Evolutionary conservation across 306 rosid species (phyloP).

Genomic region (Vigna nakashimae): DNA sequence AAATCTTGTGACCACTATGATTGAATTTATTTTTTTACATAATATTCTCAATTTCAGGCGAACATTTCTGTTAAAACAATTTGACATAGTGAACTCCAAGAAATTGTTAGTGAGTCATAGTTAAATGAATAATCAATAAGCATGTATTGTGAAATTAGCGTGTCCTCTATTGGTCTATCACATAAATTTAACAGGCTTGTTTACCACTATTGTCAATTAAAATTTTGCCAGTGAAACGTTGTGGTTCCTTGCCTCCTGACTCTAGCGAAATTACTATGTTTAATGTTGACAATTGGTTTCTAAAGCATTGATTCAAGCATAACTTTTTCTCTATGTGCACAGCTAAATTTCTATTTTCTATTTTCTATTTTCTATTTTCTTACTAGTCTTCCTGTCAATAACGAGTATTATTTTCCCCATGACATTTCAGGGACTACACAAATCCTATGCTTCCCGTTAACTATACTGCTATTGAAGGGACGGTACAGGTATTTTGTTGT

Average conservation of each 20-base stretch:
- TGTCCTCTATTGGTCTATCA: conserved; percentile 16
- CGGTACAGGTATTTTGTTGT: conserved; percentile 66
- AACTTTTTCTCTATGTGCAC: neutral
- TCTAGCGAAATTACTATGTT: conserved; percentile 1
- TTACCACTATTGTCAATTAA: conserved; percentile 11
- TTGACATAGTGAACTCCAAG: conserved; percentile 14
- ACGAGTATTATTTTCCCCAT: conserved; percentile 32
- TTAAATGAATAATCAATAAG: conserved; percentile 5
- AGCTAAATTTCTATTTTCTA: conserved; percentile 22
- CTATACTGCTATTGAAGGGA: conserved; percentile 89
- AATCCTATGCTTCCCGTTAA: conserved; percentile 96
- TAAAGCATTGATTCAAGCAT: conserved; percentile 29
- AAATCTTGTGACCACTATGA: neutral
- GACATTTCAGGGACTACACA: conserved; percentile 80
- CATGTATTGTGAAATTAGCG: conserved; percentile 20
- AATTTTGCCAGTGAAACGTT: conserved; percentile 20
- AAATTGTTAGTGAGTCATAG: conserved; percentile 12
- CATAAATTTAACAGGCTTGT: conserved; percentile 17
- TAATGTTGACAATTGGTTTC: neutral
- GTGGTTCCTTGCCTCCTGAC: conserved; percentile 20
- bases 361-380: conserved; percentile 19
- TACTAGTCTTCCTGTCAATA: conserved; percentile 1
- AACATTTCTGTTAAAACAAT: neutral
- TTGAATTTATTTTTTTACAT: neutral
- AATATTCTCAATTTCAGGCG: neutral